Percentiles rank a stretch among this genome's conserved stretches.
These are phyloP conservation scores for Scutellaria galericulata DNA, from an alignment of 257 asterid species.

Conservation along the genomic window DNA sequence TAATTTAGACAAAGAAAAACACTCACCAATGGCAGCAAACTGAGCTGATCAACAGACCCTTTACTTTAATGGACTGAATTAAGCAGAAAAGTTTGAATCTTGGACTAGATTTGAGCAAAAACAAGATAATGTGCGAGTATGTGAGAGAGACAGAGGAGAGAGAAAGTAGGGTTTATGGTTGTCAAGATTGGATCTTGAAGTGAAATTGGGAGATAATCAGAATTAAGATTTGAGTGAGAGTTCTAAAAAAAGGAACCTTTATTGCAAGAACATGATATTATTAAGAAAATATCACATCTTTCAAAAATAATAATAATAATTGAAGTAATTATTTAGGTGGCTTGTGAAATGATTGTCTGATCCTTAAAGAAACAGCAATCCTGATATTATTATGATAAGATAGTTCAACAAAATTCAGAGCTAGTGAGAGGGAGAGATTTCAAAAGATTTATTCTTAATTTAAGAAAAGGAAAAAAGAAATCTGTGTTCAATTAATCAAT, in stretches of 20 bases:
- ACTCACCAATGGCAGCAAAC: conserved; percentile 45
- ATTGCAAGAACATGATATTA: neutral
- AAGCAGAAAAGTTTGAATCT: conserved; percentile 44
- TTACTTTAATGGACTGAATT: conserved; percentile 25
- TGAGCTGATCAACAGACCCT: conserved; percentile 20
- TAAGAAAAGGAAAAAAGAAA: neutral
- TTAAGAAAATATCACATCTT: neutral
- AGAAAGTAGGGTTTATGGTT: conserved; percentile 20
- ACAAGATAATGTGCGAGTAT: neutral
- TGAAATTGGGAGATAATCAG: conserved; percentile 8
- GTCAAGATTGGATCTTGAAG: conserved; percentile 42
- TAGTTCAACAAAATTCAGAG: neutral
- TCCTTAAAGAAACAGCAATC: conserved; percentile 41
- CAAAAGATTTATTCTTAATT: neutral
- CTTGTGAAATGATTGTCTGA: conserved; percentile 3
- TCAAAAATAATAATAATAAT: neutral
- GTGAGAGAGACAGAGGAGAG: conserved; percentile 11
- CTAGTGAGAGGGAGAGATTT: neutral
- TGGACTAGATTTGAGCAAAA: conserved; percentile 23
- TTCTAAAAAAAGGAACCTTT: neutral
- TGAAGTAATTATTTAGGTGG: neutral
- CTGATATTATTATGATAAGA: too few relatives aligned
- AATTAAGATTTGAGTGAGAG: neutral
- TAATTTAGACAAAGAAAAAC: neutral
- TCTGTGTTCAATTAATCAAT: conserved; percentile 21